Percentiles rank a stretch among this genome's conserved stretches.
Evolutionary conservation across 106 monocot species (phyloP).

Genomic region (Platanthera zijinensis): DNA sequence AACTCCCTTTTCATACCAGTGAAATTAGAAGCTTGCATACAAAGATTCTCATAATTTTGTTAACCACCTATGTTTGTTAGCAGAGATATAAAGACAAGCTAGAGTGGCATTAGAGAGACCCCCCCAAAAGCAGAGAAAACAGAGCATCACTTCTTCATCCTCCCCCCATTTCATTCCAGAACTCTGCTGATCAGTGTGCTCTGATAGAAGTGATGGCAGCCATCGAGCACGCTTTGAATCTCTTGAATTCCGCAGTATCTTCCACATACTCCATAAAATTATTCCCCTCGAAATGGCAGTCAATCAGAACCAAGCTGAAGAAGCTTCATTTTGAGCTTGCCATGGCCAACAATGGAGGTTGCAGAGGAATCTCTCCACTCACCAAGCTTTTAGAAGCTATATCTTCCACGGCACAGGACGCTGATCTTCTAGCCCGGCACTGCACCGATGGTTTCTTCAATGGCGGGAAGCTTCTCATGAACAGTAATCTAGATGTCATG

Average conservation of each 20-base stretch:
- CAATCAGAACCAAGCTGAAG: constrained; percentile 38
- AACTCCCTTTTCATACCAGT: too few species aligned
- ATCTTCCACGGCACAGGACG: constrained; percentile 17
- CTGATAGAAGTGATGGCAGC: background rate
- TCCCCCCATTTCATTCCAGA: background rate
- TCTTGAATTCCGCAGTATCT: constrained; percentile 19
- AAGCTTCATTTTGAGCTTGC: constrained; percentile 29
- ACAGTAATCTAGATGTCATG: constrained; percentile 45
- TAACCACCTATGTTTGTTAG: background rate
- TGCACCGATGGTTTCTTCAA: constrained; percentile 28
- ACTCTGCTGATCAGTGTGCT: background rate
- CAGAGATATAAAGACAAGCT: background rate
- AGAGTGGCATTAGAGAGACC: background rate
- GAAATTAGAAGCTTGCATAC: too few species aligned
- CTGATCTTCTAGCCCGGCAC: constrained; percentile 11
- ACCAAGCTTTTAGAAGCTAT: constrained; percentile 16
- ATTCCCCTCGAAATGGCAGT: constrained; percentile 42
- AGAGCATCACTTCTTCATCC: background rate
- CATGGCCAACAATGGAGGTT: background rate
- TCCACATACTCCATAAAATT: constrained; percentile 22
- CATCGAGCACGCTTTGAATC: background rate
- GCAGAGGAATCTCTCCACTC: constrained; percentile 7
- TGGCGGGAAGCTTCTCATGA: constrained; percentile 51
- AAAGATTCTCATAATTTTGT: too few species aligned
- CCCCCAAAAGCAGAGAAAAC: background rate